Evolutionary conservation across 768 basidiomycete genomes (phyloP).

Genomic region (Panellus pusillus): DNA sequence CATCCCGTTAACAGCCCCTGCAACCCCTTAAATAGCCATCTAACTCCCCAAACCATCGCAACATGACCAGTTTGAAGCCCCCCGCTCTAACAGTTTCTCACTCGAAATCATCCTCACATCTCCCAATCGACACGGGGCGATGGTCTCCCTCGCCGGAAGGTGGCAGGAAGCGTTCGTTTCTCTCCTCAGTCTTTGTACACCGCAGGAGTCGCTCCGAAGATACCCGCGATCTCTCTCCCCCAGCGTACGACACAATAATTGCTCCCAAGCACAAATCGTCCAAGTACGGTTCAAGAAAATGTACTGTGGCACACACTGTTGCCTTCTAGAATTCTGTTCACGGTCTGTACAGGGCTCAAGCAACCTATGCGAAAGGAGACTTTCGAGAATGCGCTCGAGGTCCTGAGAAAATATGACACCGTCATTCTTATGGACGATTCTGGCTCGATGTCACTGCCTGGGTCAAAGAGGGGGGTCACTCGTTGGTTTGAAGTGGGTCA

Average conservation of each 20-base stretch:
- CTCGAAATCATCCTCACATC: constrained; percentile 5
- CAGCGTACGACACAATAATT: neutral
- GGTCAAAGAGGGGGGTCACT: constrained; percentile 24
- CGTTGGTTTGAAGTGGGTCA: constrained; percentile 51
- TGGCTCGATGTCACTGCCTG: constrained; percentile 45
- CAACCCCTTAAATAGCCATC: neutral
- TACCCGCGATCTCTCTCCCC: neutral
- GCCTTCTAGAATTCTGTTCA: no score
- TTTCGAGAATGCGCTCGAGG: constrained; percentile 33
- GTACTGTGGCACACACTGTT: no score
- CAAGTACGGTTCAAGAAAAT: neutral
- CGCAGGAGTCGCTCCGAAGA: constrained; percentile 2
- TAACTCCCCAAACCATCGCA: neutral
- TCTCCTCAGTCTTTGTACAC: neutral
- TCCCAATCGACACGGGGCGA: neutral
- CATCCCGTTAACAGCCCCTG: neutral
- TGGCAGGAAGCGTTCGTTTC: neutral
- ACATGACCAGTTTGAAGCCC: neutral
- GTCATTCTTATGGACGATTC: constrained; percentile 65
- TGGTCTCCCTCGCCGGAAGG: neutral
- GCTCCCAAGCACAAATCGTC: neutral
- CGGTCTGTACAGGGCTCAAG: constrained; percentile 4
- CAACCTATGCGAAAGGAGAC: constrained; percentile 19
- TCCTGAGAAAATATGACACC: constrained; percentile 51
- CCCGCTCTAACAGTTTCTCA: neutral